These are phyloP conservation scores for Pelargonium fulgidum DNA, from an alignment of 441 rosid species.

Conservation along the genomic window DNA sequence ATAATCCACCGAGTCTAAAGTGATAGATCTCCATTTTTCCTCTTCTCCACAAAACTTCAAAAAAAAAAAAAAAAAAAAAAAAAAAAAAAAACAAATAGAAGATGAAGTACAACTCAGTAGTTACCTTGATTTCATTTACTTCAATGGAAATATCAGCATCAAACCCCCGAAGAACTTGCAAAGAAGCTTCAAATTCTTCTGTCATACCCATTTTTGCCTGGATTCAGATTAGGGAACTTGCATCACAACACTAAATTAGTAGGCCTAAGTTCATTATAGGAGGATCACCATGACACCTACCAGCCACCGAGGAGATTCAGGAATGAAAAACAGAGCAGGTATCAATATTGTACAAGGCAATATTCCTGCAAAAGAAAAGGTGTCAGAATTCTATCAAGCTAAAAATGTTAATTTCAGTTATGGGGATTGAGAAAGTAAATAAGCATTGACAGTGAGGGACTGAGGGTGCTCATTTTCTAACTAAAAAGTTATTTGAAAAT, in stretches of 20 bases:
- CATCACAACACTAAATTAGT: not conserved
- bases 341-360: constrained; percentile 53
- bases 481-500: no score
- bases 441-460: no score
- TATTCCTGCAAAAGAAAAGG: constrained; percentile 34
- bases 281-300: constrained; percentile 27
- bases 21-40: not conserved
- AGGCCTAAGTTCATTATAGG: not conserved
- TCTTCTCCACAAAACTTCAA: not conserved
- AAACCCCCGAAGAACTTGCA: constrained; percentile 73
- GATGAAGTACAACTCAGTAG: constrained; percentile 7
- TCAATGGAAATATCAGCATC: constrained; percentile 76
- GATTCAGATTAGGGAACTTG: constrained; percentile 12
- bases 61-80: no score
- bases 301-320: constrained; percentile 82
- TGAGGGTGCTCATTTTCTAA: no score
- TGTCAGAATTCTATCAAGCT: no score
- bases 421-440: no score
- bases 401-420: no score
- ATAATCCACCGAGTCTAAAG: not conserved
- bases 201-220: constrained; percentile 75
- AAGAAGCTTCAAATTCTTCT: constrained; percentile 68
- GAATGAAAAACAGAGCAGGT: constrained; percentile 69
- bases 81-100: no score
- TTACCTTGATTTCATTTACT: constrained; percentile 69